phyloP scores from a whole-genome alignment of 1,284 basidiomycete genomes.

The Ganoderma lucidum region DNA sequence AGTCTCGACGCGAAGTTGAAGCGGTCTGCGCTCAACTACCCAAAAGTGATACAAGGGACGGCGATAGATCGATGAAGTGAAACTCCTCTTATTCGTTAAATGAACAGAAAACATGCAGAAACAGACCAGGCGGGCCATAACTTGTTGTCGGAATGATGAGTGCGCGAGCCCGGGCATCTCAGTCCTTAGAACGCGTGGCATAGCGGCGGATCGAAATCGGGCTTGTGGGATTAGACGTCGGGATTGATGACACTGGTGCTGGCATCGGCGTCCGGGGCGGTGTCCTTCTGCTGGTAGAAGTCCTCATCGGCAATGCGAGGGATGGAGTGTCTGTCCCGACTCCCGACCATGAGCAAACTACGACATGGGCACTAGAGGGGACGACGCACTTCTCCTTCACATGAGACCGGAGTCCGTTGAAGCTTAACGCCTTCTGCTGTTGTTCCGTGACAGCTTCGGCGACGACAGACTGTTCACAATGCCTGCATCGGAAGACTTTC shows the following conservation, averaged over 20 bases:
- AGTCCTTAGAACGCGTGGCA: not conserved
- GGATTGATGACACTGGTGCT: not conserved
- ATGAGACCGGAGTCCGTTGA: conserved; percentile 67
- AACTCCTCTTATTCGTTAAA: not conserved
- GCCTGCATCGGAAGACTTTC: conserved; percentile 59
- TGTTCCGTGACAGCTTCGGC: not conserved
- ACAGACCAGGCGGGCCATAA: not conserved
- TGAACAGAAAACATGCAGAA: not conserved
- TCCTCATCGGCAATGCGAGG: conserved; percentile 45
- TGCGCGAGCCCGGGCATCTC: not conserved
- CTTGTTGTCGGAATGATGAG: not conserved
- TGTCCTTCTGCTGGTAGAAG: conserved; percentile 37
- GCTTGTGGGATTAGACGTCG: not conserved
- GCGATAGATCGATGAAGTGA: not conserved
- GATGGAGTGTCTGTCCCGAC: conserved; percentile 42
- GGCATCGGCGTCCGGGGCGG: conserved; percentile 1
- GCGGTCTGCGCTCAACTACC: conserved; percentile 10
- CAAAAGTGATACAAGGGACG: conserved; percentile 21
- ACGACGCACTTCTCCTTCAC: conserved; percentile 61
- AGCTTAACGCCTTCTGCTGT: conserved; percentile 37
- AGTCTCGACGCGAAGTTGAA: conserved; percentile 18
- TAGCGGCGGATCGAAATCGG: not conserved
- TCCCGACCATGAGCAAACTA: conserved; percentile 5
- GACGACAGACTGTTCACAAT: conserved; percentile 46
- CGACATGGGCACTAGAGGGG: conserved; percentile 10